Base-by-base conservation (phyloP, 139 green algal genomes). In the Coccomyxa sp. region DNA sequence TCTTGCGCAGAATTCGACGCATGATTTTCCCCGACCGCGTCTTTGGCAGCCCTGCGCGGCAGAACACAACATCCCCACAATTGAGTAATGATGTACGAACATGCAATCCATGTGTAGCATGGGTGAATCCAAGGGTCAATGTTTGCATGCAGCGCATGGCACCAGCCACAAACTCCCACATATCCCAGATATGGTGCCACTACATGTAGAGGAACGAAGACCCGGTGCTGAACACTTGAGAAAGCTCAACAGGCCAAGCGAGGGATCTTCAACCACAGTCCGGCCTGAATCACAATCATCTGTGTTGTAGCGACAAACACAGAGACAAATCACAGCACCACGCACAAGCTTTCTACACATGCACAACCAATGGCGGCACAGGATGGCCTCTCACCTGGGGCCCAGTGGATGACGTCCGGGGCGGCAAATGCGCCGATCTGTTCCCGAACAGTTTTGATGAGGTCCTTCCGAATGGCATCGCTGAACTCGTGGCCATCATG, bases 391-490 rank as follows among this genome's bases (percentile, higher is more conserved):
- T 51, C 38, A 82, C 88, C 90, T 60, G 92, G 90, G 10, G 94
- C 94, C 95, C 94, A 99, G 89, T 99, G 96, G 79, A 99, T 98
- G 77, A 95, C 88, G 83, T 99, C 97, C 3, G 97, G 97, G 31
- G 95, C 91, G 45, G 97, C 84, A 85, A 87, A 87, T 10, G 84
- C 84, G 18, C 84, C 84, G 67, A 87, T 87, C 28, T 87, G 60
- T 25, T 76, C n/a, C 13, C 94, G 87, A 67, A 97, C 93, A 38
- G 87, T 82, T 31, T 81, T 83, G 11, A 92, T 79, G 23, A 98
- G 90, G 86, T 92, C 89, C 82, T 94, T 93, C 67, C 91, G 90
- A 82, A 98, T 87, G 21, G 82, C 86, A 23, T 93, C 90, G 28
- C 68, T 83, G 15, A 89, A 85, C 21, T 89, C 85, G 4, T 86